Evolutionary conservation across 441 rosid genomes (phyloP).

Genomic region (Theobroma grandiflorum): DNA sequence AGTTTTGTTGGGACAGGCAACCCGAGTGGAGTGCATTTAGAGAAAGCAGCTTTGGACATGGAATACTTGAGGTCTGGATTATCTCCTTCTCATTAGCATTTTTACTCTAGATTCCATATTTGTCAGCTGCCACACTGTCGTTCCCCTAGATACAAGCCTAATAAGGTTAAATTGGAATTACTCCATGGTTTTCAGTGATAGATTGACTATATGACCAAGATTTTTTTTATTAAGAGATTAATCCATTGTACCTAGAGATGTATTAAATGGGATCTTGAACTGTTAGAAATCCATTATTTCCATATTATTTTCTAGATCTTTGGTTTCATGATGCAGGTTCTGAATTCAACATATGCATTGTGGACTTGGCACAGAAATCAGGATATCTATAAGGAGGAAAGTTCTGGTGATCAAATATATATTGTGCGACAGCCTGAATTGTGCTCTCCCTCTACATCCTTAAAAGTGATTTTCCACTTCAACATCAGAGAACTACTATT

Average conservation of each 20-base stretch:
- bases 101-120: not conserved
- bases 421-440: constrained; percentile 56
- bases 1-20: constrained; percentile 68
- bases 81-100: not conserved
- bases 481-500: not conserved
- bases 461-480: constrained; percentile 39
- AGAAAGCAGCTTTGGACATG: constrained; percentile 79
- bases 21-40: constrained; percentile 74
- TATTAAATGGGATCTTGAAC: not conserved
- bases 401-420: constrained; percentile 57
- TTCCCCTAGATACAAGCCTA: not conserved
- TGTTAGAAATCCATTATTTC: not conserved
- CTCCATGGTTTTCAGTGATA: not conserved
- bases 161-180: not conserved
- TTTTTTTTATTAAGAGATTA: no score
- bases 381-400: constrained; percentile 55
- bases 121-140: not conserved
- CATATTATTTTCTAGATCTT: not conserved
- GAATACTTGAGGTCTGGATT: constrained; percentile 57
- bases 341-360: constrained; percentile 63
- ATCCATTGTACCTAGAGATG: not conserved
- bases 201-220: not conserved
- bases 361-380: constrained; percentile 78
- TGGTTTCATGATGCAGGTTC: constrained; percentile 38
- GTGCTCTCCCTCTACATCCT: constrained; percentile 43